phyloP scores from a whole-genome alignment of 768 basidiomycete species.

The Multifurca ochricompacta region DNA sequence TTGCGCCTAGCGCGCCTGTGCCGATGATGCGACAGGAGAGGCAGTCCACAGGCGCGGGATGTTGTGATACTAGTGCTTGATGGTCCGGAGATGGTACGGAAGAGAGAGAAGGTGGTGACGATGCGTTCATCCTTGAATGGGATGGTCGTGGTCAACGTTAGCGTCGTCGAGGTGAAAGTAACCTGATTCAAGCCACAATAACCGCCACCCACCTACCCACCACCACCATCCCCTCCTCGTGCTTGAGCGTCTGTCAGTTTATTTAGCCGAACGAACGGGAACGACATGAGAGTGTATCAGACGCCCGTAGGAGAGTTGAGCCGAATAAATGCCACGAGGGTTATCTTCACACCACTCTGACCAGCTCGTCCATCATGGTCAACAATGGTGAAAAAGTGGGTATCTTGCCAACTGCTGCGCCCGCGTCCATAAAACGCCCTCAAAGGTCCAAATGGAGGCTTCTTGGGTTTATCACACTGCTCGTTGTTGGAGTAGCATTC shows the following conservation, averaged over 20 bases:
- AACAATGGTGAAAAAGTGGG: background rate
- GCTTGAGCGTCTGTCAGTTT: no score
- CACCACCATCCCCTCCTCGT: no score
- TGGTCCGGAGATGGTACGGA: background rate
- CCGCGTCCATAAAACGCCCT: background rate
- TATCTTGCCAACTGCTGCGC: background rate
- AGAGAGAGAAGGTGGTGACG: background rate
- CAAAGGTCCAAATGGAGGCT: background rate
- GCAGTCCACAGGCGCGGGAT: slow-evolving; percentile 36
- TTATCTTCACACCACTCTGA: no score
- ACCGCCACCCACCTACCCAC: no score
- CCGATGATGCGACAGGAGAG: slow-evolving; percentile 65
- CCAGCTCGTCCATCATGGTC: background rate
- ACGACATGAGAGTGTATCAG: no score
- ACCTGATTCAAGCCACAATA: no score
- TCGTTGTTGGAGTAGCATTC: background rate
- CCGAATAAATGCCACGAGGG: no score
- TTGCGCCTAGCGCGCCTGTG: slow-evolving; percentile 50
- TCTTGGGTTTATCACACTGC: background rate
- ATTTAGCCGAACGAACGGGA: no score
- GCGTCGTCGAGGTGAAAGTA: no score
- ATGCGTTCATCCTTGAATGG: background rate
- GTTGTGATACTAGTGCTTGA: background rate
- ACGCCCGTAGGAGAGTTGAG: no score
- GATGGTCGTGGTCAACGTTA: background rate